Base-by-base conservation (phyloP, 371 early-diverging fungal species). In the Mortierella sp. region DNA sequence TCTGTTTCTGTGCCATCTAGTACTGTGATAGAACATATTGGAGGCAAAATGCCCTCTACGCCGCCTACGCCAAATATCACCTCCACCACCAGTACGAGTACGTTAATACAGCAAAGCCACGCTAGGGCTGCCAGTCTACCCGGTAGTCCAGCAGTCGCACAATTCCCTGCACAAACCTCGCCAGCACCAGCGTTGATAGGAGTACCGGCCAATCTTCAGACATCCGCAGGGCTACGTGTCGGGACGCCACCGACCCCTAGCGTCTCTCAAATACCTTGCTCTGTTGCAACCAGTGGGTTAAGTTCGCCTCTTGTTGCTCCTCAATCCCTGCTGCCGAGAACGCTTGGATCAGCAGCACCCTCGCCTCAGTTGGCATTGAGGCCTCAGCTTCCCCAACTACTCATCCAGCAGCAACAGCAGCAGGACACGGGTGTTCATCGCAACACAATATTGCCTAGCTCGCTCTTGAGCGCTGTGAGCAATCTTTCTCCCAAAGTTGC, bases 221-320 rank as follows among this genome's bases (percentile, higher is more conserved):
- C 40, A 24, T 66, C 66, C 22, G 39, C 57, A 5, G 43, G 39
- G 11, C 66, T 3, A 22, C 40, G 10, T 26, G 10, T 24, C 5
- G 66, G 32, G 6, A 58, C 49, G 5, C 28, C 59, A 22, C 70
- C 58, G 55, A 26, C 43, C 22, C 6, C 32, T 62, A 26, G 49
- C 47, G 22, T 61, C 26, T 18, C 60, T 32, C 26, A 37, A 35
- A 14, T 40, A 28, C 24, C 67, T 59, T 45, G 47, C 1, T 45
- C 59, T 16, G 47, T 67, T 2, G 26, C 30, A 40, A 70, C 73
- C 39, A 70, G 78, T 58, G 51, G 63, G 45, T 54, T 52, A n/a
- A 71, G 72, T 47, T 79, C 80, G 1, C 80, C 80, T 20, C 68
- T 71, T 20, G 72, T 71, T 12, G 10, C 65, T 9, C 54, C 70